These are phyloP conservation scores for Murraya paniculata DNA, from an alignment of 345 rosid genomes.

Conservation along the genomic window DNA sequence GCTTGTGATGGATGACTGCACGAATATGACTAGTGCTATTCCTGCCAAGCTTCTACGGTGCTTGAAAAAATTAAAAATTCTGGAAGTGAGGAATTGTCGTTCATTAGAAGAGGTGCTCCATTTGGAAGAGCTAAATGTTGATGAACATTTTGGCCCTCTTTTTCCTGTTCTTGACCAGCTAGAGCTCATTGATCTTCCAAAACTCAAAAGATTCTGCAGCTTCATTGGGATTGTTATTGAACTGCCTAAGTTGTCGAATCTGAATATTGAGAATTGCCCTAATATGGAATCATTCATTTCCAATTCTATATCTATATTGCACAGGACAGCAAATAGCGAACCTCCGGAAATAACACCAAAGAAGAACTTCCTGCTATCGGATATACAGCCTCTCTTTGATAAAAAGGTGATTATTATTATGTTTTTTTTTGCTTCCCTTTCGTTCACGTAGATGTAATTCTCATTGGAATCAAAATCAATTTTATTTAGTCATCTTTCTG, in stretches of 20 bases:
- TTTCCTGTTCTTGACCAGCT: too few species aligned
- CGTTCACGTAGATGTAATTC: neutral
- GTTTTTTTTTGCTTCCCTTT: neutral
- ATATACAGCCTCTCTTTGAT: neutral
- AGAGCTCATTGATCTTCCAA: neutral
- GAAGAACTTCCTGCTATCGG: neutral
- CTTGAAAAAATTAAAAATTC: neutral
- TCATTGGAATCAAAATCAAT: too few species aligned
- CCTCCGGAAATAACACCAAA: neutral
- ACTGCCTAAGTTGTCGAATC: neutral
- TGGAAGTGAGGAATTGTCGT: slow-evolving; percentile 8
- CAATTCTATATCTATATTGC: neutral
- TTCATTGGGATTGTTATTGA: neutral
- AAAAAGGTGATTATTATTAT: neutral
- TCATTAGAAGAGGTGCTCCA: slow-evolving; percentile 16
- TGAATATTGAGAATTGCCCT: neutral
- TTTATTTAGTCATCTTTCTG: too few species aligned
- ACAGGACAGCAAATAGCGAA: neutral
- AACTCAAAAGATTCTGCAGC: slow-evolving; percentile 4
- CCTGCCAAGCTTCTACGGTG: neutral
- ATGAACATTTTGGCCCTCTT: too few species aligned
- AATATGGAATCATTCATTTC: slow-evolving; percentile 9
- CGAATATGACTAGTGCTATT: neutral
- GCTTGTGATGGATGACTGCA: neutral
- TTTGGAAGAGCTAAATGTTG: neutral